Conservation (phyloP, 2,329 filamentous ascomycete species). For the Eutypella sp. region DNA sequence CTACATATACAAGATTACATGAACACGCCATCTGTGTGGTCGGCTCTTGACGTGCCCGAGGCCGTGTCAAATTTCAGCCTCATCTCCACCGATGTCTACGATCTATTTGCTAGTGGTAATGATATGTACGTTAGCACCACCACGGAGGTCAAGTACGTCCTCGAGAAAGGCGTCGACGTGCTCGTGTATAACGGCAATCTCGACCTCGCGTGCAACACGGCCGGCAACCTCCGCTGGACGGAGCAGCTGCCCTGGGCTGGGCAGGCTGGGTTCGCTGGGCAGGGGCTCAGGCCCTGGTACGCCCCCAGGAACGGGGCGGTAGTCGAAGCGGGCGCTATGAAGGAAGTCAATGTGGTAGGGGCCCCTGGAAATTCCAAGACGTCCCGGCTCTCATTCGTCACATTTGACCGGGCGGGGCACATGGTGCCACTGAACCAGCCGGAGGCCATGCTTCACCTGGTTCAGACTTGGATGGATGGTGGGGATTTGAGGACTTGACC, state of each 20-base stretch:
- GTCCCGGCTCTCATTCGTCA: slow-evolving; percentile 13
- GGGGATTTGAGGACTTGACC: neutral
- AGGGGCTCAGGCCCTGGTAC: slow-evolving; percentile 12
- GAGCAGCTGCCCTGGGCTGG: slow-evolving; percentile 16
- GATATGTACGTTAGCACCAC: slow-evolving; percentile 26
- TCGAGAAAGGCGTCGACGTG: slow-evolving; percentile 31
- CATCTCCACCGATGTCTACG: slow-evolving; percentile 19
- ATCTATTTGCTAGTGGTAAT: slow-evolving; percentile 23
- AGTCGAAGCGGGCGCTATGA: slow-evolving; percentile 7
- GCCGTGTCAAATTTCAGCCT: slow-evolving; percentile 8
- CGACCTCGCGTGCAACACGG: slow-evolving; percentile 36
- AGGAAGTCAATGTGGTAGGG: slow-evolving; percentile 10
- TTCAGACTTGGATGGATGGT: slow-evolving; percentile 1
- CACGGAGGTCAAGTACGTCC: slow-evolving; percentile 29
- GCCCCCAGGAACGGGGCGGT: slow-evolving; percentile 3
- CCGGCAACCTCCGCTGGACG: slow-evolving; percentile 26
- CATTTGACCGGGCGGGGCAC: slow-evolving; percentile 4
- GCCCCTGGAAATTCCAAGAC: slow-evolving; percentile 2
- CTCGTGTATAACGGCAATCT: slow-evolving; percentile 35
- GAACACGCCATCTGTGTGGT: slow-evolving; percentile 14
- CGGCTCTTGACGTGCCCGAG: slow-evolving; percentile 14
- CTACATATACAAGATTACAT: slow-evolving; percentile 19
- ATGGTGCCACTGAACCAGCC: slow-evolving; percentile 7
- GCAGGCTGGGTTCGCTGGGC: slow-evolving; percentile 13
- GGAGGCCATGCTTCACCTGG: neutral